These are phyloP conservation scores for Pseudocercospora pini-densiflorae DNA, from an alignment of 2,329 filamentous ascomycete species.

Conservation along the genomic window DNA sequence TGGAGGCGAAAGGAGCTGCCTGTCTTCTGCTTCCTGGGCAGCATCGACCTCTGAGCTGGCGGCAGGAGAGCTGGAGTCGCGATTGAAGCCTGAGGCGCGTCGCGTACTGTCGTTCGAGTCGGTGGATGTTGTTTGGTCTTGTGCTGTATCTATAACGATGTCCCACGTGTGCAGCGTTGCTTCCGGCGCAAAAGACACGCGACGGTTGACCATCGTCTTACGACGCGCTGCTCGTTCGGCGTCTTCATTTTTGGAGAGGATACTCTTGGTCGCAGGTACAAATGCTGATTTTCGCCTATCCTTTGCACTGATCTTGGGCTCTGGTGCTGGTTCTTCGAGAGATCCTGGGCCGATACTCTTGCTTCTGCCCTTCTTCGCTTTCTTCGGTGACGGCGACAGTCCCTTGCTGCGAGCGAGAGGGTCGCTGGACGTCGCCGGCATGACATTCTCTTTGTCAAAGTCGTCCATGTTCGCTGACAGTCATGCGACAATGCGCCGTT, in stretches of 20 bases:
- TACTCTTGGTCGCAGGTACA: slow-evolving; percentile 55
- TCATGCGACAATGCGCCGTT: slow-evolving; percentile 1
- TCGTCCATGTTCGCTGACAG: slow-evolving; percentile 14
- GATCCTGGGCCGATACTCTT: slow-evolving; percentile 96
- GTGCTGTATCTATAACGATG: slow-evolving; percentile 78
- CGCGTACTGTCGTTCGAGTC: slow-evolving; percentile 73
- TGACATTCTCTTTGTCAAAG: slow-evolving; percentile 42
- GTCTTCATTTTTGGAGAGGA: slow-evolving; percentile 63
- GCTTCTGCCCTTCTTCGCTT: slow-evolving; percentile 75
- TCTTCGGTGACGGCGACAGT: slow-evolving; percentile 31
- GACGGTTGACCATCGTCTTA: slow-evolving; percentile 75
- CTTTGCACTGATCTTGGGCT: slow-evolving; percentile 35
- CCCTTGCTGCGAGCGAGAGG: slow-evolving; percentile 31
- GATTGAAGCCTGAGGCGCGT: slow-evolving; percentile 67
- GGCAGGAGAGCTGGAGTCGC: slow-evolving; percentile 40
- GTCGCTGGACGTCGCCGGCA: slow-evolving; percentile 39
- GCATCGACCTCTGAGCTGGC: slow-evolving; percentile 58
- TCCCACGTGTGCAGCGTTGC: slow-evolving; percentile 98
- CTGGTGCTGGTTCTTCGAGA: slow-evolving; percentile 70
- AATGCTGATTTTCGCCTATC: slow-evolving; percentile 50
- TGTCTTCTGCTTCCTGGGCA: slow-evolving; percentile 58
- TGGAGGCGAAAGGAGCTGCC: slow-evolving; percentile 29
- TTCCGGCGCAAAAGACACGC: slow-evolving; percentile 96
- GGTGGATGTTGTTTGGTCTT: slow-evolving; percentile 80
- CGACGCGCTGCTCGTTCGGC: slow-evolving; percentile 72